A percentile compares a stretch with the other conserved stretches of the same genome.
phyloP scores from a whole-genome alignment of 2,329 filamentous ascomycete species.

The Penicillium sp. region DNA sequence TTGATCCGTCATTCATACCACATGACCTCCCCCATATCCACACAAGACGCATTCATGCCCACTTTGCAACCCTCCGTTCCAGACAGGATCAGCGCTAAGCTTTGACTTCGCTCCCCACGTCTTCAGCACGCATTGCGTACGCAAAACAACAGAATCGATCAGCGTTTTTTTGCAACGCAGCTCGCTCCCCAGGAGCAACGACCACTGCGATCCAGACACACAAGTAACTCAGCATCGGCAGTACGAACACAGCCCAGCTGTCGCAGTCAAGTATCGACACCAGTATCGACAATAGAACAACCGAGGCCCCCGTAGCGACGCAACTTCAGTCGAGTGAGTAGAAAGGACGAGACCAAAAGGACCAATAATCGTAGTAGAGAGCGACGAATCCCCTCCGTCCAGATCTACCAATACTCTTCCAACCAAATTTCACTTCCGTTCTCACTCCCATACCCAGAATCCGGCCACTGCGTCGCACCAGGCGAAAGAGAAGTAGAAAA shows the following conservation, averaged over 20 bases:
- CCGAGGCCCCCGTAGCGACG: background rate
- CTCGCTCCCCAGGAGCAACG: background rate
- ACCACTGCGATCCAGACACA: background rate
- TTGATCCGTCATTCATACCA: background rate
- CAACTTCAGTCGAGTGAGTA: background rate
- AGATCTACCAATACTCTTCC: background rate
- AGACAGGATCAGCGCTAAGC: background rate
- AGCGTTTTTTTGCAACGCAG: too few relatives aligned
- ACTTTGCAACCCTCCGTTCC: background rate
- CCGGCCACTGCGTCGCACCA: conserved; percentile 17
- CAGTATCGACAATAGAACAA: background rate
- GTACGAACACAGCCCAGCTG: background rate
- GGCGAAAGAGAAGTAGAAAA: background rate
- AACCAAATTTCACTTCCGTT: conserved; percentile 15
- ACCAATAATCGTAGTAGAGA: too few relatives aligned
- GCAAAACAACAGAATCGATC: background rate
- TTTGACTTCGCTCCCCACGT: background rate
- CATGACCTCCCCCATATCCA: background rate
- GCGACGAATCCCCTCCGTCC: too few relatives aligned
- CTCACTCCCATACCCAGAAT: conserved; percentile 28
- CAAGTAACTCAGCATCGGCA: background rate
- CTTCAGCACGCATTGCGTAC: conserved; percentile 1
- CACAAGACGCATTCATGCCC: background rate
- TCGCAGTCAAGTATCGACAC: background rate
- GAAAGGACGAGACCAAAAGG: background rate